A percentile compares a stretch with the other conserved stretches of the same genome.
Conservation (phyloP, 75 land plant genomes). For the Cunninghamia lanceolata region DNA sequence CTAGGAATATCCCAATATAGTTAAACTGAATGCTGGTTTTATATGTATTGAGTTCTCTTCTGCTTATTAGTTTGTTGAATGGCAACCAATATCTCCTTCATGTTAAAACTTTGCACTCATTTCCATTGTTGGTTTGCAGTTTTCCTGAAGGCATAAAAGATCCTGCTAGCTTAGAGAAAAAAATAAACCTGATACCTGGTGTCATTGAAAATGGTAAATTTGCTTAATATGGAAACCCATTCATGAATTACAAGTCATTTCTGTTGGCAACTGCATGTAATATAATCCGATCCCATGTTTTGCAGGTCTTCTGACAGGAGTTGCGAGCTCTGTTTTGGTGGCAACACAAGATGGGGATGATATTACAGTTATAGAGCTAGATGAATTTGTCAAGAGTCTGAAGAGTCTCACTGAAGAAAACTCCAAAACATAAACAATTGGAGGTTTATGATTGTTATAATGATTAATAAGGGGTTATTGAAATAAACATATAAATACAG, state of each 20-base stretch:
- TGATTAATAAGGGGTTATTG: neutral
- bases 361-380: conserved; percentile 40
- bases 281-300: neutral
- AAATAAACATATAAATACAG: neutral
- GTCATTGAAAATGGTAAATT: conserved; percentile 54
- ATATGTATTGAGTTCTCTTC: neutral
- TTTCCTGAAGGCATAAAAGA: conserved; percentile 52
- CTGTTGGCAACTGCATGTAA: neutral
- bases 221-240: neutral
- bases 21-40: neutral
- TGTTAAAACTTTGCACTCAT: neutral
- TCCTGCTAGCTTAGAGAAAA: conserved; percentile 37
- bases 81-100: neutral
- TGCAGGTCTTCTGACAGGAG: conserved; percentile 40
- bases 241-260: neutral
- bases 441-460: neutral
- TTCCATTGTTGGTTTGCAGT: conserved; percentile 17
- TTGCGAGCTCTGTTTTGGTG: conserved; percentile 49
- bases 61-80: neutral
- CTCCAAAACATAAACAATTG: neutral
- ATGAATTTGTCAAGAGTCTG: conserved; percentile 49
- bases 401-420: conserved; percentile 32
- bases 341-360: conserved; percentile 62
- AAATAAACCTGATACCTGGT: conserved; percentile 60
- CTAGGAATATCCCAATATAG: neutral